These are phyloP conservation scores for Rhodotorula kratochvilovae DNA, from an alignment of 768 basidiomycete species.

Conservation along the genomic window DNA sequence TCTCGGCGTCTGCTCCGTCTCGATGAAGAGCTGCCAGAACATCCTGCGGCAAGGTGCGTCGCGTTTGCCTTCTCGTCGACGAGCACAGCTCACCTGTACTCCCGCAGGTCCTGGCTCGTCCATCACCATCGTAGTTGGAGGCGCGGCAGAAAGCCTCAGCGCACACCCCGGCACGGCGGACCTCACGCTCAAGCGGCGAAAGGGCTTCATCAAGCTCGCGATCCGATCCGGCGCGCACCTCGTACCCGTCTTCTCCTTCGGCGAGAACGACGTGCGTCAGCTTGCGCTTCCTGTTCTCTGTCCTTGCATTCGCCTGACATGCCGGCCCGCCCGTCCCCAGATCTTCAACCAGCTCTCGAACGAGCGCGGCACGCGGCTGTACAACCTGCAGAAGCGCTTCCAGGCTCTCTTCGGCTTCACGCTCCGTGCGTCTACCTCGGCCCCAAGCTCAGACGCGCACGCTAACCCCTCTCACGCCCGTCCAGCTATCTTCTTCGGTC, in stretches of 20 bases:
- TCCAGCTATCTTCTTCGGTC: conserved; percentile 80
- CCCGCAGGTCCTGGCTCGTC: conserved; percentile 54
- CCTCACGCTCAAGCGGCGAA: conserved; percentile 55
- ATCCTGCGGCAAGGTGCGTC: conserved; percentile 64
- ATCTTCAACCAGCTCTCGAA: conserved; percentile 97
- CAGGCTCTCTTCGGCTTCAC: conserved; percentile 92
- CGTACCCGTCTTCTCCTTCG: conserved; percentile 96
- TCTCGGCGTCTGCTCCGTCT: conserved; percentile 87
- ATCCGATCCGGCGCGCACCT: conserved; percentile 89
- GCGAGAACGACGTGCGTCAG: conserved; percentile 84
- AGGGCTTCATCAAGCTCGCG: conserved; percentile 89
- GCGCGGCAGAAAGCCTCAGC: conserved; percentile 87
- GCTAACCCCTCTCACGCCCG: background rate
- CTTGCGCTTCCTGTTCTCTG: background rate
- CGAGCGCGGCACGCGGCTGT: conserved; percentile 80
- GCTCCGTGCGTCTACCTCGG: conserved; percentile 56
- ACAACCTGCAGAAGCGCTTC: conserved; percentile 81
- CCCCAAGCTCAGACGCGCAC: too few species aligned
- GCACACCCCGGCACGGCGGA: conserved; percentile 96
- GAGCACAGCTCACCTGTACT: background rate
- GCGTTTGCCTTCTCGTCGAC: conserved; percentile 28
- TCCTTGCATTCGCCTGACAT: background rate
- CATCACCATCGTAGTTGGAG: conserved; percentile 93
- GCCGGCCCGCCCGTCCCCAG: conserved; percentile 50
- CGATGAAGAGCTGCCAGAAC: conserved; percentile 81